These are phyloP conservation scores for Pueraria montana DNA, from an alignment of 306 rosid species.

Conservation along the genomic window DNA sequence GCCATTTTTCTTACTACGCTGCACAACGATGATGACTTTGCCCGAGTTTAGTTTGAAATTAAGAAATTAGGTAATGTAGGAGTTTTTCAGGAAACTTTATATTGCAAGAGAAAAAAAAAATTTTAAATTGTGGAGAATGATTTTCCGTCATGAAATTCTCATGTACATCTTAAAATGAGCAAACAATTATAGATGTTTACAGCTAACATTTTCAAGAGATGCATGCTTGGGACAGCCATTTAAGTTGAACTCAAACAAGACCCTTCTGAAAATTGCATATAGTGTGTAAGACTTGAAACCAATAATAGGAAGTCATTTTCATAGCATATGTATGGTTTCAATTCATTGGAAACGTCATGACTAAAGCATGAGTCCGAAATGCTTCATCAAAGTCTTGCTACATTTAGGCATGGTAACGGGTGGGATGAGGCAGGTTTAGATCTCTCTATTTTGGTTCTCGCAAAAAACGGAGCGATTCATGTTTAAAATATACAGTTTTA, in stretches of 20 bases:
- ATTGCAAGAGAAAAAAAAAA: background rate
- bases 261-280: conserved; percentile 1
- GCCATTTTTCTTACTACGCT: background rate
- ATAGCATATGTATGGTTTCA: conserved; percentile 36
- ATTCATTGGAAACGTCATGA: background rate
- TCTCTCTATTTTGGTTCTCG: no score
- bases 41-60: background rate
- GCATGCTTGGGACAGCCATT: background rate
- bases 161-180: background rate
- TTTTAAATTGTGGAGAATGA: conserved; percentile 9
- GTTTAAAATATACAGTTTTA: no score
- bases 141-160: conserved; percentile 7
- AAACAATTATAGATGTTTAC: no score
- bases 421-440: no score
- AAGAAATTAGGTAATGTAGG: background rate
- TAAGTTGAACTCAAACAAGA: conserved; percentile 10
- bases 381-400: background rate
- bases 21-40: background rate
- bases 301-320: conserved; percentile 11
- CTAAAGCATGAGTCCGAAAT: background rate
- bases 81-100: background rate
- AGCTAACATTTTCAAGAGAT: background rate
- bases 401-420: background rate
- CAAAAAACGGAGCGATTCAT: no score
- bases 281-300: background rate